phyloP scores from a whole-genome alignment of 148 eudicot genomes.

The Vaccinium vitisidaea region DNA sequence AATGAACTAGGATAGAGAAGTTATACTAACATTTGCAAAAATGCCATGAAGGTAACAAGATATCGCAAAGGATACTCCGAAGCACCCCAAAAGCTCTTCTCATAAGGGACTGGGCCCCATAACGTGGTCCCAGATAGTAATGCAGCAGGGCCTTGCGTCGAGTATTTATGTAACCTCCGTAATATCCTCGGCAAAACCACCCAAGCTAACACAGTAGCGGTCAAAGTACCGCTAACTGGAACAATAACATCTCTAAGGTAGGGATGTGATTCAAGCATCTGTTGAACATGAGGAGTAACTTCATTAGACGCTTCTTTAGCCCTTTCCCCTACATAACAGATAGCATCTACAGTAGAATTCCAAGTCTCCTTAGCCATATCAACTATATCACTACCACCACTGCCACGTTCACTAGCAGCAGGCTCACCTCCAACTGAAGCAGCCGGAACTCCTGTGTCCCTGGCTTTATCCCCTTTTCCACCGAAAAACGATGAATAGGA shows the following conservation, averaged over 20 bases:
- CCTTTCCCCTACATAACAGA: slow-evolving; percentile 46
- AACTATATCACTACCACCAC: slow-evolving; percentile 57
- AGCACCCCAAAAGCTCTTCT: slow-evolving; percentile 93
- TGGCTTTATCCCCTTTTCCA: slow-evolving; percentile 40
- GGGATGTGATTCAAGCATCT: slow-evolving; percentile 70
- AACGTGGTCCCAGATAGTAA: slow-evolving; percentile 52
- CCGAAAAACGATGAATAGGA: slow-evolving; percentile 50
- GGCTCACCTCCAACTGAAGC: slow-evolving; percentile 38
- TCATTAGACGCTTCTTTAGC: slow-evolving; percentile 62
- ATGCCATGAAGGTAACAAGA: slow-evolving; percentile 68
- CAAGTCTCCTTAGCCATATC: slow-evolving; percentile 60
- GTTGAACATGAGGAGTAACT: slow-evolving; percentile 58
- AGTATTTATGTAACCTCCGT: slow-evolving; percentile 67
- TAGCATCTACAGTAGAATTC: slow-evolving; percentile 55
- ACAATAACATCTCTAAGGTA: slow-evolving; percentile 77
- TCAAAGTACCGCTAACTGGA: slow-evolving; percentile 70
- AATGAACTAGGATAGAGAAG: not conserved
- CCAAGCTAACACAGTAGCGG: slow-evolving; percentile 76
- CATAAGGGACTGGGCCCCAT: slow-evolving; percentile 73
- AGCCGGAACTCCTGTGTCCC: slow-evolving; percentile 34
- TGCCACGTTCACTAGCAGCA: slow-evolving; percentile 35
- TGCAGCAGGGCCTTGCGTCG: slow-evolving; percentile 64
- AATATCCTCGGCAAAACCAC: slow-evolving; percentile 72
- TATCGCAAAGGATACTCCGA: slow-evolving; percentile 78
- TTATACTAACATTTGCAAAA: slow-evolving; percentile 71